Evolutionary conservation across 129 eudicot genomes (phyloP), one percentile per base, ranked within the genome.

Genomic region (Escallonia herrerae): DNA sequence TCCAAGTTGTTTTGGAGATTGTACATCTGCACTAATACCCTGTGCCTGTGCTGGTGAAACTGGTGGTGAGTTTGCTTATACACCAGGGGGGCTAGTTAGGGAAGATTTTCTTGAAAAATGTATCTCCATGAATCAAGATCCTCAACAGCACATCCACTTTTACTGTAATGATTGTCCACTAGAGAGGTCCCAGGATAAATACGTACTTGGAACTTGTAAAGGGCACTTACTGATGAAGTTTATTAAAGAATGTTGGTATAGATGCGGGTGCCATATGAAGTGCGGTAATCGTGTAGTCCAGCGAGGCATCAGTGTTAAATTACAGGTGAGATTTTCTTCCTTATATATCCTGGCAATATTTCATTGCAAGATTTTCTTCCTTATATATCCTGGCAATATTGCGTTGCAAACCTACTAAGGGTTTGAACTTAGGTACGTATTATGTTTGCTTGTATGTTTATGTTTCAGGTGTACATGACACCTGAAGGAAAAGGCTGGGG

Each of bases 231-330:
- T 79, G 50, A 78, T 78, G 74, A 79, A 66, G 40, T 81, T 85
- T 70, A 78, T 85, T 62, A 81, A 85, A 64, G 91, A 81, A 52
- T 85, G 91, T 69, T 85, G 91, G 91, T 66, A 62, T 54, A 85
- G 79, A 71, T 85, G 91, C 37, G 83, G 91, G 40, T 85, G 87
- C 53, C 68, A 62, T 73, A 76, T 40, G 44, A 38, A 45, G 2
- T 85, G 91, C 68, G 87, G 91, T 62, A 85, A 85, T 76, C 87
- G 91, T 15, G 85, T 81, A 43, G 83, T 85, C 65, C 85, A 86
- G 66, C 76, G 77, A 60, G 93, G 87, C 72, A 82, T 82, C 38
- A 75, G 56, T 42, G 78, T 43, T 47, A 67, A 71, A 10, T 64
- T 85, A 70, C 93, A 82, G 85, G 91, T 85, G 7, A 65, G 58